These are phyloP conservation scores for Ilyonectria destructans DNA, from an alignment of 2,329 filamentous ascomycete genomes.

Conservation along the genomic window DNA sequence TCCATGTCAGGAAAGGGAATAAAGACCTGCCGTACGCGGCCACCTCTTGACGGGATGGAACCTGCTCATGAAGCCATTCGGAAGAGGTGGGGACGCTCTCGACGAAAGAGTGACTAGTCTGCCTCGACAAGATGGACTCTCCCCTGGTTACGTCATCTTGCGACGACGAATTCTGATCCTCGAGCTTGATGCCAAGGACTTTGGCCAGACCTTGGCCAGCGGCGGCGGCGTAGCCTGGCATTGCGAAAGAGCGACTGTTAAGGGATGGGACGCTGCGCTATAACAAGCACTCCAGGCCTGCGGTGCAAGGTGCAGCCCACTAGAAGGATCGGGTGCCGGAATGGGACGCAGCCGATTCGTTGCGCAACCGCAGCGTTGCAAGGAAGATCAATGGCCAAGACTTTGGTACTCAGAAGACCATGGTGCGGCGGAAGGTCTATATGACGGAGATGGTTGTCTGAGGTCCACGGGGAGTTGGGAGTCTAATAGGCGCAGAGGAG, in stretches of 20 bases:
- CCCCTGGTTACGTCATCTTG: constrained; percentile 79
- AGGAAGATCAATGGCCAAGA: constrained; percentile 13
- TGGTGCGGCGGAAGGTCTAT: not conserved
- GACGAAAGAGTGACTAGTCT: constrained; percentile 83
- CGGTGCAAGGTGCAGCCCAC: constrained; percentile 3
- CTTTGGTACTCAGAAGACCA: constrained; percentile 18
- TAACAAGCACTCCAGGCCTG: not conserved
- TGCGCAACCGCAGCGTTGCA: constrained; percentile 15
- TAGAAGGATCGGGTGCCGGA: not conserved
- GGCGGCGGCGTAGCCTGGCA: constrained; percentile 62
- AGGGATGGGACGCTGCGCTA: constrained; percentile 3
- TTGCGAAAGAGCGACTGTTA: constrained; percentile 15
- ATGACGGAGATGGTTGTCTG: constrained; percentile 15
- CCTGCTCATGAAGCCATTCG: constrained; percentile 79
- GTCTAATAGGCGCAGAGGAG: constrained; percentile 4
- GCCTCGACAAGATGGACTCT: constrained; percentile 84
- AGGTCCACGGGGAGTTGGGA: constrained; percentile 26
- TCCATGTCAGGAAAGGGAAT: constrained; percentile 94
- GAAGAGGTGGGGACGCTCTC: constrained; percentile 83
- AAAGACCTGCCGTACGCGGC: constrained; percentile 77
- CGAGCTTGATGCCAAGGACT: constrained; percentile 85
- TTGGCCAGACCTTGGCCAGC: constrained; percentile 84
- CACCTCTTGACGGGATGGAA: constrained; percentile 72
- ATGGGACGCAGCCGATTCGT: constrained; percentile 6
- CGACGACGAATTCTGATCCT: constrained; percentile 65